A percentile compares a stretch with the other conserved stretches of the same genome.
Evolutionary conservation across 2,329 filamentous ascomycete genomes (phyloP).

Genomic region (Paraconiothyrium sp.): DNA sequence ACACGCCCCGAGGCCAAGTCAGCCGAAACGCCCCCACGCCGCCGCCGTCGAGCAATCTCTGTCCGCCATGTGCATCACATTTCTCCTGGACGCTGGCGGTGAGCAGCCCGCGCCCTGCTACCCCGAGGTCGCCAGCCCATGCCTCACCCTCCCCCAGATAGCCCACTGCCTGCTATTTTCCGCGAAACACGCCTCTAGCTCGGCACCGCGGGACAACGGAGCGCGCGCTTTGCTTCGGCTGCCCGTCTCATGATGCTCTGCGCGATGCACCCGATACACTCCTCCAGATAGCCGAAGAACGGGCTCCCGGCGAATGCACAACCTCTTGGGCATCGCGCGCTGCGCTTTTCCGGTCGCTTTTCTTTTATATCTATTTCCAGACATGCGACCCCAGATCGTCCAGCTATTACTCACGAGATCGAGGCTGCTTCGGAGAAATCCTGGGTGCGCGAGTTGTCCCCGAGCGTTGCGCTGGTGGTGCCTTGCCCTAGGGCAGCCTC

Average conservation of each 20-base stretch:
- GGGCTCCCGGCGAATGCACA: neutral
- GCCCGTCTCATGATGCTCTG: conserved; percentile 9
- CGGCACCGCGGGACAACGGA: conserved; percentile 32
- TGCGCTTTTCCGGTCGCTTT: neutral
- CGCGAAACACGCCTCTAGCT: conserved; percentile 23
- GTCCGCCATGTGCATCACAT: conserved; percentile 5
- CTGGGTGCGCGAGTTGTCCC: conserved; percentile 1
- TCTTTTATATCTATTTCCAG: neutral
- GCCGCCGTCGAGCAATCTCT: conserved; percentile 1
- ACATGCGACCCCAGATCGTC: neutral
- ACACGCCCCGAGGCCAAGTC: neutral
- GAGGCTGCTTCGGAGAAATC: conserved; percentile 1
- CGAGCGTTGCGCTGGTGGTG: neutral
- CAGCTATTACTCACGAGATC: conserved; percentile 2
- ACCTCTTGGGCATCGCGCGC: conserved; percentile 6
- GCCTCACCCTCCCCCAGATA: conserved; percentile 10
- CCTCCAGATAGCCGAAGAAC: conserved; percentile 24
- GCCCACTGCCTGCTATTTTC: conserved; percentile 28
- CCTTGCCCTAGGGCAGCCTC: neutral
- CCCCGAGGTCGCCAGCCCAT: neutral
- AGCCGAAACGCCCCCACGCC: conserved; percentile 10
- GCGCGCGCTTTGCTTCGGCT: conserved; percentile 43
- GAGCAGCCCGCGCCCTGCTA: neutral
- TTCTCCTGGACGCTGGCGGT: conserved; percentile 5
- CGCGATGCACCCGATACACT: neutral